A percentile compares a stretch with the other conserved stretches of the same genome.
These are phyloP conservation scores for Pseudophaeomoniella oleicola DNA, from an alignment of 2,329 filamentous ascomycete genomes.

Conservation along the genomic window DNA sequence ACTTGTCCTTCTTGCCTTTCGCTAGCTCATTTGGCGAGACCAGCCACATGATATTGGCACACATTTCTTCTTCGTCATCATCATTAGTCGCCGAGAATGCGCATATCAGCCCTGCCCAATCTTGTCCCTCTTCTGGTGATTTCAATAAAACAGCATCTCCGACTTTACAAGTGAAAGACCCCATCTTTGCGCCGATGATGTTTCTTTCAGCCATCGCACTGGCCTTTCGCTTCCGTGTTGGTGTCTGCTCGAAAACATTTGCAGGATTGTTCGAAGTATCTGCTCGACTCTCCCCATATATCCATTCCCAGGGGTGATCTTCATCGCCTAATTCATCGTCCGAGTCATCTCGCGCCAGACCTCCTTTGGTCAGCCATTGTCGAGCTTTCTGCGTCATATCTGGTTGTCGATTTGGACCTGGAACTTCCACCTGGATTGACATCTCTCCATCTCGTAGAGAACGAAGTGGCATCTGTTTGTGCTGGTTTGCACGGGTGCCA, in stretches of 20 bases:
- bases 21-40: constrained; percentile 68
- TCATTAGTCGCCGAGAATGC: constrained; percentile 64
- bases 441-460: no score
- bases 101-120: constrained; percentile 83
- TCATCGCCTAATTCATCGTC: constrained; percentile 72
- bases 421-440: no score
- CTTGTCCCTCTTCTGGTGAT: constrained; percentile 70
- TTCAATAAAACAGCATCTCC: constrained; percentile 81
- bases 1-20: constrained; percentile 41
- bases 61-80: constrained; percentile 54
- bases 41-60: constrained; percentile 91
- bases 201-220: constrained; percentile 11
- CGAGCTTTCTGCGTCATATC: constrained; percentile 19
- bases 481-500: no score
- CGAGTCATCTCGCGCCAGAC: constrained; percentile 61
- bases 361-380: constrained; percentile 41
- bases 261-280: background rate
- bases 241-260: constrained; percentile 6
- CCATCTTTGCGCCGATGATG: constrained; percentile 73
- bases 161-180: constrained; percentile 61
- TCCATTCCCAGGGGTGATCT: constrained; percentile 66
- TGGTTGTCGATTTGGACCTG: no score
- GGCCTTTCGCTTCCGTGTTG: constrained; percentile 12
- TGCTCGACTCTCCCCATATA: constrained; percentile 39
- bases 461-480: no score